phyloP scores from a whole-genome alignment of 2,329 filamentous ascomycete genomes.

The Alternaria triticimaculans region DNA sequence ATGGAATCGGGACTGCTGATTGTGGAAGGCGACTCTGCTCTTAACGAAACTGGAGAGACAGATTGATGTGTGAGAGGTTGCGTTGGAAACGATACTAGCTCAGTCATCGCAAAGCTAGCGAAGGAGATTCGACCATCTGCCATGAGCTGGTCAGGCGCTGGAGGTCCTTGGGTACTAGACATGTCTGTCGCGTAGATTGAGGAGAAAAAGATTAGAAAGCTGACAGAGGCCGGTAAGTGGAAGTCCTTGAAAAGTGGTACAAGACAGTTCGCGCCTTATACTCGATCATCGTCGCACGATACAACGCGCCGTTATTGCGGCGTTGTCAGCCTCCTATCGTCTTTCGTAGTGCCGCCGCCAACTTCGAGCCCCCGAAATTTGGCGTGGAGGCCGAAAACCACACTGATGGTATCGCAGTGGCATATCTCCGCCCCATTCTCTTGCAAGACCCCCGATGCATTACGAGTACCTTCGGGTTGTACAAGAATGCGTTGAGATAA shows the following conservation, averaged over 20 bases:
- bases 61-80: not conserved
- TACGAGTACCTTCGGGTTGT: not conserved
- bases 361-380: rapidly evolving
- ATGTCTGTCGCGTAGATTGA: not conserved
- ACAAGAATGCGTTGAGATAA: not conserved
- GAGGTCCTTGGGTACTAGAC: rapidly evolving
- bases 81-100: not conserved
- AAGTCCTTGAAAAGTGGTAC: not conserved
- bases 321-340: not conserved
- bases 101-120: not conserved
- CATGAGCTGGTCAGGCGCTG: rapidly evolving
- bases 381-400: not conserved
- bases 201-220: not conserved
- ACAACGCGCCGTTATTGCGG: not conserved
- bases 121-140: rapidly evolving
- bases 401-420: not conserved
- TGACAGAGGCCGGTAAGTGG: not conserved
- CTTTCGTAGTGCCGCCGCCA: not conserved
- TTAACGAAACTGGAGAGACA: not conserved
- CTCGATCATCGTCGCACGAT: not conserved
- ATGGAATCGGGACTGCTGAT: not conserved
- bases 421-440: not conserved
- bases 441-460: not conserved
- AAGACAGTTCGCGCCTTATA: not conserved
- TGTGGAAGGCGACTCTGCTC: not conserved